Evolutionary conservation across 2,329 filamentous ascomycete genomes (phyloP), one percentile per base, ranked within the genome.

Genomic region (Xylaria multiplex): DNA sequence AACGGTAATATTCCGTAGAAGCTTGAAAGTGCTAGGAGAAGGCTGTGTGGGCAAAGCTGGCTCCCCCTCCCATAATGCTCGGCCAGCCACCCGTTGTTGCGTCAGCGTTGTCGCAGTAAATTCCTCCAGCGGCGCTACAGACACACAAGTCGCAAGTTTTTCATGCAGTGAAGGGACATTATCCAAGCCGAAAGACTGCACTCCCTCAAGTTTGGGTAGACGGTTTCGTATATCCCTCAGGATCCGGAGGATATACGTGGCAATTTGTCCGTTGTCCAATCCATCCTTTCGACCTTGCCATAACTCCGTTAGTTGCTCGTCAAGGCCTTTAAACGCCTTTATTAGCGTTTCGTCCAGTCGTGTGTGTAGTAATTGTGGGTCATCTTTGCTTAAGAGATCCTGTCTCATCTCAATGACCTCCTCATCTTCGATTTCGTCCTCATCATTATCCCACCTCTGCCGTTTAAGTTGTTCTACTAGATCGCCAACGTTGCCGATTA

Each of bases 51-150:
- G 95, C 48, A 97, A 77, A 30, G 88, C 83, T 0, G 92, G 91
- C 43, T 87, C 82, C 0, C 92, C 92, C 75, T 96, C 93, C 94
- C 94, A 97, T 0, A 97, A 81, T 0, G 86, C 84, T 58, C 89
- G 84, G 6, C 90, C 89, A 2, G 85, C 83, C 0, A 92, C 84
- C 32, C 74, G 79, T 61, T 80, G 84, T 53, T 80, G 77, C 1
- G 81, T 77, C 46, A 85, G 76, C 0, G 80, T 76, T 2, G 75
- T 74, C n/a, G 76, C 75, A 1, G 77, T 71, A 58, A 89, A 82
- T 58, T 83, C 75, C 59, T 85, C 78, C 40, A 91, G 73, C 0
- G 87, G 81, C 0, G 81, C 75, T 13, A 77, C 73, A 0, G 85
- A 81, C 1, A 91, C 84, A 32, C 85, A 79, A 2, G 75, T 74